Conservation (phyloP, 2,329 filamentous ascomycete genomes). For the Colletotrichum chlorophyti region DNA sequence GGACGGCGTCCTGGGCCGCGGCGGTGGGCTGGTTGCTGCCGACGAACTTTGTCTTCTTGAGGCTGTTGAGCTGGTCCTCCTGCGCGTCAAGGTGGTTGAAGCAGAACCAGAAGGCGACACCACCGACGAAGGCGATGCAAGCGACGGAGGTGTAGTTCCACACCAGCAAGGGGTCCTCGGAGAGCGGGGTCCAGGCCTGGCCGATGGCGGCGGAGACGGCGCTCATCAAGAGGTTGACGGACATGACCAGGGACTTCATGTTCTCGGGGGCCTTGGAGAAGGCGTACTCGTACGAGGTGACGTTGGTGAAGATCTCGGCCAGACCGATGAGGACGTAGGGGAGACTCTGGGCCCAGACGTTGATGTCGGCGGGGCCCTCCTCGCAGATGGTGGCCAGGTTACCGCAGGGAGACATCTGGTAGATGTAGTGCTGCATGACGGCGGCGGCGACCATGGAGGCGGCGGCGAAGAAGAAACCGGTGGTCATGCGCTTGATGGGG, state of each 20-base stretch:
- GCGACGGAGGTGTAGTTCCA: conserved; percentile 76
- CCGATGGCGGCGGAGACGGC: conserved; percentile 74
- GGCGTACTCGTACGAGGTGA: conserved; percentile 74
- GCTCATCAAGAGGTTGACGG: conserved; percentile 73
- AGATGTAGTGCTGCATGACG: conserved; percentile 68
- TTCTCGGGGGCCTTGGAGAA: conserved; percentile 80
- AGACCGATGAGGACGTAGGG: conserved; percentile 59
- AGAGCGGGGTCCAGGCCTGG: conserved; percentile 70
- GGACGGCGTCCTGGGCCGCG: conserved; percentile 1
- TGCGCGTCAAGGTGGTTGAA: conserved; percentile 69
- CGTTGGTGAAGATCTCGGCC: conserved; percentile 61
- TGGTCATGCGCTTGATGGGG: conserved; percentile 77
- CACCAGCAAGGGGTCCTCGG: conserved; percentile 68
- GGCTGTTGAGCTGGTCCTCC: conserved; percentile 74
- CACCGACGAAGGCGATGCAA: conserved; percentile 67
- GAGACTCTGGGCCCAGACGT: conserved; percentile 65
- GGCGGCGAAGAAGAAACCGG: conserved; percentile 71
- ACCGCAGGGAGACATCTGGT: conserved; percentile 68
- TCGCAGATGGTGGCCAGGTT: conserved; percentile 59
- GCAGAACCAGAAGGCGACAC: conserved; percentile 71
- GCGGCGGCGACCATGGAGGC: conserved; percentile 66
- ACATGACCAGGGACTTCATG: conserved; percentile 80
- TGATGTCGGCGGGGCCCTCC: conserved; percentile 61
- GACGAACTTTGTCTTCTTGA: conserved; percentile 52
- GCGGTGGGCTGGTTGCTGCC: conserved; percentile 46